Evolutionary conservation across 208 protist genomes (phyloP), one percentile per base, ranked within the genome.

Genomic region (Lotmaria passim): DNA sequence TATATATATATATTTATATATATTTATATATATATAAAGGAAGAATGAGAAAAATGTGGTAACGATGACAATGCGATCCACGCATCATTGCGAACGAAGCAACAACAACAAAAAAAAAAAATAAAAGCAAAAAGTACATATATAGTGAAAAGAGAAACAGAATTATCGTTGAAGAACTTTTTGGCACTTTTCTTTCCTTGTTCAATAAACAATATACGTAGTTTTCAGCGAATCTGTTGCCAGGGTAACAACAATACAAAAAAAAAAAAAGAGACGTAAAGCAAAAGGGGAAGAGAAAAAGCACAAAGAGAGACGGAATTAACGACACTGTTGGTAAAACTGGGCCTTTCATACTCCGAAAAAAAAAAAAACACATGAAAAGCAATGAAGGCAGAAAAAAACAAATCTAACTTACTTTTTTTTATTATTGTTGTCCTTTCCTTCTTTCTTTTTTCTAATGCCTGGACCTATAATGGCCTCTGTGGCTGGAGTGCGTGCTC

Each of bases 361-460:
- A 43, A 15, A 15, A 24, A 11, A 12, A 23, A 23, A 26, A 61
- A 61, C 3, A 44, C 12, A 17, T 43, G 19, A 7, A 23, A 57
- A 39, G 19, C 48, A 53, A 53, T 31, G 44, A 59, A 46, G 7
- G 31, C 24, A 53, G 31, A 53, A 26, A 53, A 43, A 43, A 62
- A 47, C 24, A 47, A 43, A 7, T 24, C 38, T 6, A 28, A 44
- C 44, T 24, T 12, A 5, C 7, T 7, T 48, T 15, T 7, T 7
- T 23, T 48, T 48, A 48, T 21, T 21, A 21, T 23, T 19, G 44
- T 23, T 48, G 44, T 11, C 7, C 7, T 7, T 23, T 7, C 11
- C 36, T 21, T 2, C 5, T 1, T n/a, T 36, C 36, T 55, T n/a
- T 39, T 43, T 39, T 43, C 11, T 43, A 48, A 4, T n/a, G 56